Base-by-base conservation (phyloP, 352 stramenopile genomes). In the Pythium vanterpoolii region DNA sequence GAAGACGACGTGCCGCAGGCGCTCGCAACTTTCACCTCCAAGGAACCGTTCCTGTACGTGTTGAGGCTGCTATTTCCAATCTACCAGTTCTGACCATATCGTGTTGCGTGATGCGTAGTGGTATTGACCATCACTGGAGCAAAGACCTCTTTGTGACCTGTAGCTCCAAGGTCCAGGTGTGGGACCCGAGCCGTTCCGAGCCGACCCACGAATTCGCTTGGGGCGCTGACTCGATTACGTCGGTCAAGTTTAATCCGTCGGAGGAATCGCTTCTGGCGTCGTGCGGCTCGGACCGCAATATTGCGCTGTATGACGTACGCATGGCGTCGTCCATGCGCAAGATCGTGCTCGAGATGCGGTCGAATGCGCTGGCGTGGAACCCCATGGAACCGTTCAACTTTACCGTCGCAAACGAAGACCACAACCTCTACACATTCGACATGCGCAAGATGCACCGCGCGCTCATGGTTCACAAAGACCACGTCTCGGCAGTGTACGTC, bases 371-470 rank as follows among this genome's bases (percentile, higher is more conserved):
- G 18, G 96, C 98, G 60, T 99, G 98, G 98, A 99, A 99, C 83
- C 98, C 97, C 24, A 95, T 96, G 75, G 95, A 98, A 77, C 97
- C 98, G 5, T 98, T 99, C 78, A 98, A 99, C 71, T 99, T 99
- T 74, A 97, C 96, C 45, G 95, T 98, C 33, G 78, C 96, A 45
- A 99, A 99, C 77, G 98, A 99, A 82, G 97, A 99, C 79, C 93
- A 98, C 79, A 98, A 99, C 66, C 68, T 98, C 44, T 99, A 99
- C 80, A 98, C 95, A 28, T 99, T 99, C 73, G 98, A 99, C 80
- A 99, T 99, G 92, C 86, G 98, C 68, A 98, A 98, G 69, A 86
- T 99, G 61, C 69, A 93, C 36, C 72, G 85, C 44, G 90, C 90
- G 36, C 71, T 96, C 61, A 94, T 96, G 66, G 97, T 99, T 36